These are phyloP conservation scores for Heracleum sosnowskyi DNA, from an alignment of 129 eudicot species.

Conservation along the genomic window DNA sequence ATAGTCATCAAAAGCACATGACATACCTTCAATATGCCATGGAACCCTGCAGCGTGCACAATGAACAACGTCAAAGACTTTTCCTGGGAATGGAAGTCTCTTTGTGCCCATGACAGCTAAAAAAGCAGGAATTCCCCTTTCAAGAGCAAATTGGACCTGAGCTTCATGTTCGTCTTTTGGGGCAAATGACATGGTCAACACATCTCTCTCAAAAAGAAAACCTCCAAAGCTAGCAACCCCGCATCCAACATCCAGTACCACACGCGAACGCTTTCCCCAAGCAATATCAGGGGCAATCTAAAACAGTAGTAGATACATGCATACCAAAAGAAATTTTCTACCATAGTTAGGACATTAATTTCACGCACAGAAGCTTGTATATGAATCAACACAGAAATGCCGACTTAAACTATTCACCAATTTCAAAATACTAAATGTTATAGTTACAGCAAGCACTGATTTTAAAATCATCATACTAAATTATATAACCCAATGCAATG, in stretches of 20 bases:
- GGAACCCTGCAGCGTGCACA: slow-evolving; percentile 69
- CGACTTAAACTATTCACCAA: neutral
- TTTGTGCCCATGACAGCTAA: slow-evolving; percentile 63
- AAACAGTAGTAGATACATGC: neutral
- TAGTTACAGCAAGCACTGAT: neutral
- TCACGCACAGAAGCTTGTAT: neutral
- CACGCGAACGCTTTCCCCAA: slow-evolving; percentile 60
- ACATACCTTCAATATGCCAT: slow-evolving; percentile 52
- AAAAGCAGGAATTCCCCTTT: slow-evolving; percentile 57
- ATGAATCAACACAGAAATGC: neutral
- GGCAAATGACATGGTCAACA: slow-evolving; percentile 52
- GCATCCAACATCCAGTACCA: slow-evolving; percentile 54
- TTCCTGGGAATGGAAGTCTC: slow-evolving; percentile 57
- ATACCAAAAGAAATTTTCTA: neutral
- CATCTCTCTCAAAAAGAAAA: slow-evolving; percentile 46
- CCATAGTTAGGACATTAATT: neutral
- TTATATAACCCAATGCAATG: neutral
- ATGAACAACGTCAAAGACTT: slow-evolving; percentile 41
- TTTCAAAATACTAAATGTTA: neutral
- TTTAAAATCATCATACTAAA: neutral
- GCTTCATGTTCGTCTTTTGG: slow-evolving; percentile 70
- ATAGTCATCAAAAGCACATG: neutral
- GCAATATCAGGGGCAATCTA: slow-evolving; percentile 38
- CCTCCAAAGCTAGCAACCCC: slow-evolving; percentile 69
- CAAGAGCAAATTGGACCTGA: slow-evolving; percentile 57